Percentiles rank a stretch among this genome's conserved stretches.
These are phyloP conservation scores for Penicillium sp. DNA, from an alignment of 2,329 filamentous ascomycete species.

Conservation along the genomic window DNA sequence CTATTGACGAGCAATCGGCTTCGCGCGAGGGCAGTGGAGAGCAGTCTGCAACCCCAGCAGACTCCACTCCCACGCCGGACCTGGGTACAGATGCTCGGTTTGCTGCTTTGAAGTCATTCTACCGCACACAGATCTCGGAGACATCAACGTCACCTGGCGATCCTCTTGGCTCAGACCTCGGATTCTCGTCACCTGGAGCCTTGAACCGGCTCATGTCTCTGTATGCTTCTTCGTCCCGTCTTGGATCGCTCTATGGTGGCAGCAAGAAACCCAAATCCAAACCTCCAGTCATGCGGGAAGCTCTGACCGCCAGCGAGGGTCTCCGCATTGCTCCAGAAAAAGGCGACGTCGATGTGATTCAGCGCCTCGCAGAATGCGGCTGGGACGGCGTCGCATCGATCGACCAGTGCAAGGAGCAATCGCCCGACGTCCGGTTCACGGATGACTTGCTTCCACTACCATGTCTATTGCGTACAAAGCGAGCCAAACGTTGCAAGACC, in stretches of 20 bases:
- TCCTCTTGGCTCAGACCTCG: constrained; percentile 47
- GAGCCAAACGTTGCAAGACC: constrained; percentile 84
- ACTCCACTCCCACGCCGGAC: constrained; percentile 25
- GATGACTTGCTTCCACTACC: constrained; percentile 75
- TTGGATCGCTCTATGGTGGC: constrained; percentile 51
- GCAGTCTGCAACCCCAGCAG: constrained; percentile 32
- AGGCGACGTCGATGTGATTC: constrained; percentile 56
- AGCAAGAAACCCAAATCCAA: constrained; percentile 64
- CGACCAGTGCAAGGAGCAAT: constrained; percentile 50
- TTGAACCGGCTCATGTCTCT: constrained; percentile 86
- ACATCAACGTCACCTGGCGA: constrained; percentile 51
- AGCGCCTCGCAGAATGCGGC: constrained; percentile 53
- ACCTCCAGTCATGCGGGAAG: constrained; percentile 73
- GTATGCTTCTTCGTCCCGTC: constrained; percentile 58
- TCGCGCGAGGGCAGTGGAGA: constrained; percentile 30
- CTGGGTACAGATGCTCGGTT: constrained; percentile 67
- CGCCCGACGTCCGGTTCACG: constrained; percentile 55
- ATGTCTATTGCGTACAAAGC: constrained; percentile 79
- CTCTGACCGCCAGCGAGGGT: constrained; percentile 64
- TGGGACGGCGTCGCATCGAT: constrained; percentile 59
- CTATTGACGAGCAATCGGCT: constrained; percentile 30
- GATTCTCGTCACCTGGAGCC: constrained; percentile 69
- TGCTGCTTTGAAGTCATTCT: constrained; percentile 69
- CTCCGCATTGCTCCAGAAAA: constrained; percentile 59
- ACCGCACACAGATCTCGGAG: constrained; percentile 69